Conservation (phyloP, 2,329 filamentous ascomycete genomes). For the Colletotrichum cereale region DNA sequence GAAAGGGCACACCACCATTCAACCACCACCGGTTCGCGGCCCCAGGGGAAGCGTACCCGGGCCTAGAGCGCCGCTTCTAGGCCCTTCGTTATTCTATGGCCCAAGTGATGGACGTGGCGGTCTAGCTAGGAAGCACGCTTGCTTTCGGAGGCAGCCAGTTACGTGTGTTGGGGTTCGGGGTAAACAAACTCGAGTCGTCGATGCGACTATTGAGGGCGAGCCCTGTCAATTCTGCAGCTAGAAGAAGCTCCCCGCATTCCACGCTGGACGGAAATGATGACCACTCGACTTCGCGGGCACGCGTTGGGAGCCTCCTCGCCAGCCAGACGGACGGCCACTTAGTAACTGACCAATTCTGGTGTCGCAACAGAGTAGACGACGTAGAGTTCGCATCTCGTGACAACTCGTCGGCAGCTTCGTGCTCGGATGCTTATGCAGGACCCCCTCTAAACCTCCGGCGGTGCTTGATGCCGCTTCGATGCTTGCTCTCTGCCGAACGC, state of each 20-base stretch:
- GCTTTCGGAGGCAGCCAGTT: conserved; percentile 18
- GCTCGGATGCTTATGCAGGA: conserved; percentile 14
- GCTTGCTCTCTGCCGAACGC: conserved; percentile 14
- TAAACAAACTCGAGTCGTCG: conserved; percentile 27
- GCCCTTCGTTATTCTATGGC: background rate
- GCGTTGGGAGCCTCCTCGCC: background rate
- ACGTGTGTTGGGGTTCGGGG: background rate
- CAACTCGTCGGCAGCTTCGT: conserved; percentile 9
- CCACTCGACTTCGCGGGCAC: conserved; percentile 1
- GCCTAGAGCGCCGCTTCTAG: background rate
- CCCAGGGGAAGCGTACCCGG: background rate
- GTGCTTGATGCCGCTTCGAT: conserved; percentile 13
- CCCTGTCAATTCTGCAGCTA: conserved; percentile 30
- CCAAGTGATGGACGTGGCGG: background rate
- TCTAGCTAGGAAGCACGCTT: conserved; percentile 12
- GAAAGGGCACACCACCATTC: background rate
- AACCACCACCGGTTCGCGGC: too few species aligned
- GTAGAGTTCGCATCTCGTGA: conserved; percentile 14
- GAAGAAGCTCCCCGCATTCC: conserved; percentile 26
- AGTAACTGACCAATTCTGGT: background rate
- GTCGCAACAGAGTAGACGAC: background rate
- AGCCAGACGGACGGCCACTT: background rate
- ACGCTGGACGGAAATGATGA: background rate
- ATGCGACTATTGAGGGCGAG: conserved; percentile 27
- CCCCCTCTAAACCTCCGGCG: conserved; percentile 9